Evolutionary conservation across 495 filamentous ascomycete species (phyloP).

Genomic region (Aspergillus kassunensis): DNA sequence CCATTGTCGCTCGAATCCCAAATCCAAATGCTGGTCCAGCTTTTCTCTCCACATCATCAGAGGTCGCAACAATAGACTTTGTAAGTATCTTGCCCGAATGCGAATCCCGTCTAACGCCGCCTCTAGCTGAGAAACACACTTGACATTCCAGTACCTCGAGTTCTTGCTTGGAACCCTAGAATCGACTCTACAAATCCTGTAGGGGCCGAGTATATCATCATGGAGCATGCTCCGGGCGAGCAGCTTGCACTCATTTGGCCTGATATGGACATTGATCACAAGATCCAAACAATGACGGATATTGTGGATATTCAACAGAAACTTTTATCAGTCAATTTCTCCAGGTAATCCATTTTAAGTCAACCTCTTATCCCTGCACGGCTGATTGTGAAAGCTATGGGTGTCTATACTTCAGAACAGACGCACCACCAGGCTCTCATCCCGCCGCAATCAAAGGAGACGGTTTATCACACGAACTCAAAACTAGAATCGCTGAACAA

Average conservation of each 20-base stretch:
- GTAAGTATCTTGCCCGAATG: no score
- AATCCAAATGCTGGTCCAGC: constrained; percentile 27
- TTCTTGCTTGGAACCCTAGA: no score
- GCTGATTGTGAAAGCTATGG: constrained; percentile 25
- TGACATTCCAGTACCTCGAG: no score
- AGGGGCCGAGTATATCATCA: constrained; percentile 40
- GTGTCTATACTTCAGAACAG: constrained; percentile 19
- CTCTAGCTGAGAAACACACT: no score
- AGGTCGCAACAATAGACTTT: no score
- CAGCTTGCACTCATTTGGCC: constrained; percentile 24
- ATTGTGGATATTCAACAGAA: constrained; percentile 27
- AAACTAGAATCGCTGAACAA: constrained; percentile 3
- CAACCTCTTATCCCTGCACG: no score
- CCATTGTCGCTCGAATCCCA: constrained; percentile 34
- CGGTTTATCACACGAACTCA: constrained; percentile 1
- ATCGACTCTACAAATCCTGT: constrained; percentile 21
- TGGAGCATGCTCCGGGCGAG: constrained; percentile 31
- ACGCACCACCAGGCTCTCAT: constrained; percentile 7
- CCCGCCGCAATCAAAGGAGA: background rate
- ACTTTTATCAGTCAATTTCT: constrained; percentile 21
- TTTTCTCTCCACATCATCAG: constrained; percentile 25
- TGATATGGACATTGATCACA: constrained; percentile 19
- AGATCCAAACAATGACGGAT: constrained; percentile 24
- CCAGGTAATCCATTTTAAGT: constrained; percentile 12
- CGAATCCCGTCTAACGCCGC: no score